Evolutionary conservation across 306 rosid genomes (phyloP).

Genomic region (Alnus glutinosa): DNA sequence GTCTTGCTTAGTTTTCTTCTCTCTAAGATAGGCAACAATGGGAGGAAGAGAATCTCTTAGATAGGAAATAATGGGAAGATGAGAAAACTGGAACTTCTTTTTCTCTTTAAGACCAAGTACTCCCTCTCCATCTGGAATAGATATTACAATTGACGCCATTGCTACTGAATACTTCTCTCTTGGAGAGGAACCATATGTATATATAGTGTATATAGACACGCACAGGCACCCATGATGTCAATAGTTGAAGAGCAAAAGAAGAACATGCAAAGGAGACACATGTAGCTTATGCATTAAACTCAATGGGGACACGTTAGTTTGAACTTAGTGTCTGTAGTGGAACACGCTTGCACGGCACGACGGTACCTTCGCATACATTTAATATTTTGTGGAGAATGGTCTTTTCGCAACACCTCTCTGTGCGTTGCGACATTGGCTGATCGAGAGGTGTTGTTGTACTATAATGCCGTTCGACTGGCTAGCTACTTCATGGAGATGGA

Average conservation of each 20-base stretch:
- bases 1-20: constrained; percentile 29
- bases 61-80: constrained; percentile 23
- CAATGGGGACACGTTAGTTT: constrained; percentile 5
- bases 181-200: too few relatives aligned
- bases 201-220: too few relatives aligned
- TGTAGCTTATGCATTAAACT: neutral
- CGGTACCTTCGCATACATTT: neutral
- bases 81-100: constrained; percentile 18
- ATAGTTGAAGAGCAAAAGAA: neutral
- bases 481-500: neutral
- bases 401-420: constrained; percentile 28
- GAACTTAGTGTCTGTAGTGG: constrained; percentile 53
- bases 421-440: neutral
- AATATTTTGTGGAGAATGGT: constrained; percentile 6
- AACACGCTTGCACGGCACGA: constrained; percentile 55
- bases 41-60: constrained; percentile 19
- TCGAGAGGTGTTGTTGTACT: neutral
- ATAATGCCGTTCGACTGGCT: neutral
- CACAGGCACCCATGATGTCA: too few relatives aligned
- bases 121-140: constrained; percentile 38
- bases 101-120: constrained; percentile 14
- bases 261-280: constrained; percentile 17
- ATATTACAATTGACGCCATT: constrained; percentile 33
- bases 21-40: constrained; percentile 18
- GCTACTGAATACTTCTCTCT: too few relatives aligned